Percentiles rank a stretch among this genome's conserved stretches.
phyloP scores from a whole-genome alignment of 257 asterid genomes.

The Solanum pinnatisectum region DNA sequence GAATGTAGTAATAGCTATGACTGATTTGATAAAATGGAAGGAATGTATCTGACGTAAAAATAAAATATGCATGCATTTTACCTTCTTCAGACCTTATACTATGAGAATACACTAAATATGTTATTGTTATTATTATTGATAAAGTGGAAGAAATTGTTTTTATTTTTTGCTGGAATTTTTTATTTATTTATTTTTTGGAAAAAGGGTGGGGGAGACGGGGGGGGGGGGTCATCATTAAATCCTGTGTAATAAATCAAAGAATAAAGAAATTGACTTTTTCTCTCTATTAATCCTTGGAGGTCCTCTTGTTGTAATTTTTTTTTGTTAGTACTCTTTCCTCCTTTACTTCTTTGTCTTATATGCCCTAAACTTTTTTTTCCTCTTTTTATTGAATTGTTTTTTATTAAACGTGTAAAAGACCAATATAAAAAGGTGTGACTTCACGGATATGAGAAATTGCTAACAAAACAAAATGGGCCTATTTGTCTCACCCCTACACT shows the following conservation, averaged over 20 bases:
- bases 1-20: not conserved
- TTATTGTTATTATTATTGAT: not conserved
- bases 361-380: not conserved
- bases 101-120: too few species aligned
- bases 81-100: too few species aligned
- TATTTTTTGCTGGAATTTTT: too few species aligned
- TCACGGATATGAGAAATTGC: not conserved
- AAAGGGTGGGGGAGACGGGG: too few species aligned
- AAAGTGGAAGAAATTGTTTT: not conserved
- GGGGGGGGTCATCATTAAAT: not conserved
- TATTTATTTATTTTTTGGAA: too few species aligned
- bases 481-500: not conserved
- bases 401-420: not conserved
- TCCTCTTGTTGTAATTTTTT: not conserved
- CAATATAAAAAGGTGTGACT: not conserved
- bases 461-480: not conserved
- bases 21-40: not conserved
- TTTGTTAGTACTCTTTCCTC: not conserved
- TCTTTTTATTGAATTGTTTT: not conserved
- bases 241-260: not conserved
- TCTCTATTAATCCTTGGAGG: not conserved
- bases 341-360: not conserved
- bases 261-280: not conserved
- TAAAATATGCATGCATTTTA: too few species aligned
- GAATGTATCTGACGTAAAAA: too few species aligned